Percentiles rank a stretch among this genome's conserved stretches.
These are phyloP conservation scores for Kwoniella botswanensis DNA, from an alignment of 768 basidiomycete species.

Conservation along the genomic window DNA sequence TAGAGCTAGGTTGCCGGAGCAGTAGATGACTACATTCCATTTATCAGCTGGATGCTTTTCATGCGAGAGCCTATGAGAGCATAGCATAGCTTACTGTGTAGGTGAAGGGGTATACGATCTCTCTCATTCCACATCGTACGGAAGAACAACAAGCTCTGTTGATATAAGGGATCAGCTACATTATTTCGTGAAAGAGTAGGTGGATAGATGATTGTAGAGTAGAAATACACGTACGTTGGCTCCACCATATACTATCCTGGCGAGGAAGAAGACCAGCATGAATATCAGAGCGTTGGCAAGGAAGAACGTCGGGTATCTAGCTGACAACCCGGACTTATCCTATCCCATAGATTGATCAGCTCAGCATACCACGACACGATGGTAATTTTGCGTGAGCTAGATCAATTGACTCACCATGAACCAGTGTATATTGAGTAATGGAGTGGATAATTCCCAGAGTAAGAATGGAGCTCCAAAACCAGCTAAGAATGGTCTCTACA, in stretches of 20 bases:
- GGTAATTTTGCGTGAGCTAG: too few species aligned
- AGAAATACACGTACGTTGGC: constrained; percentile 48
- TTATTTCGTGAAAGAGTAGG: background rate
- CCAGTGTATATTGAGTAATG: constrained; percentile 89
- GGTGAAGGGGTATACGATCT: constrained; percentile 62
- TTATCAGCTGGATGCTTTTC: background rate
- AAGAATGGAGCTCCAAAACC: constrained; percentile 80
- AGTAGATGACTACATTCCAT: constrained; percentile 62
- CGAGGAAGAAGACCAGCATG: constrained; percentile 70
- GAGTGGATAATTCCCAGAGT: constrained; percentile 82
- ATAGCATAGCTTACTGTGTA: constrained; percentile 23
- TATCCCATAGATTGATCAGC: constrained; percentile 7
- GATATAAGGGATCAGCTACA: background rate
- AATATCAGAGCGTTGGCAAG: constrained; percentile 74
- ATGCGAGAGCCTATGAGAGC: background rate
- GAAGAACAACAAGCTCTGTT: constrained; percentile 72
- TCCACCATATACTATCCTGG: constrained; percentile 74
- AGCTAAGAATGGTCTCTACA: constrained; percentile 70
- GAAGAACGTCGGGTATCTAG: constrained; percentile 70
- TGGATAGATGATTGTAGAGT: background rate
- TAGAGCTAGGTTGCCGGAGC: constrained; percentile 68
- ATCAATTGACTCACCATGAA: constrained; percentile 58
- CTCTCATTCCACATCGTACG: constrained; percentile 66
- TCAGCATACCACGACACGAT: background rate
- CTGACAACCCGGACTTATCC: constrained; percentile 65